Conservation (phyloP, 2,329 filamentous ascomycete species). For the Neoascochyta sp. region DNA sequence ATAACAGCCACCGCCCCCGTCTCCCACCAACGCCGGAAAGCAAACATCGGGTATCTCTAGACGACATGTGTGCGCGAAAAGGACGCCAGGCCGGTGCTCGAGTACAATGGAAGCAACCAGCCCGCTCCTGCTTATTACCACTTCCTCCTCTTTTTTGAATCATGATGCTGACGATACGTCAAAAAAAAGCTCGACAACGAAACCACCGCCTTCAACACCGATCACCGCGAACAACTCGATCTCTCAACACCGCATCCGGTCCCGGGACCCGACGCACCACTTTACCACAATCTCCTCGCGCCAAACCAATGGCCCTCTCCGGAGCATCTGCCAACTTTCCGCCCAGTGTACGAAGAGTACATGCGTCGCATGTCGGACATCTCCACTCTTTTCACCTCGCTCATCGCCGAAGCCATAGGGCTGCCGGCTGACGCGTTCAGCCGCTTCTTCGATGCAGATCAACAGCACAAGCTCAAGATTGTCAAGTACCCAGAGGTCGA, state of each 20-base stretch:
- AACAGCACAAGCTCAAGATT: conserved; percentile 86
- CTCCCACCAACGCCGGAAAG: conserved; percentile 1
- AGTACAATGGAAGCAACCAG: too few relatives aligned
- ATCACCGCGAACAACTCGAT: conserved; percentile 85
- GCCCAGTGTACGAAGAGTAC: conserved; percentile 67
- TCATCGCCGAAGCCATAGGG: conserved; percentile 80
- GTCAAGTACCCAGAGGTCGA: conserved; percentile 74
- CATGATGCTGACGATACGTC: conserved; percentile 21
- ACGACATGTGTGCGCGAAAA: conserved; percentile 4
- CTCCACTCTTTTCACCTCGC: conserved; percentile 68
- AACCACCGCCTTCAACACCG: conserved; percentile 68
- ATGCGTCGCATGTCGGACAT: conserved; percentile 71
- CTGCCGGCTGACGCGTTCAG: conserved; percentile 67
- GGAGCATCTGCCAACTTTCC: conserved; percentile 62
- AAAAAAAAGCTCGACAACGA: conserved; percentile 50
- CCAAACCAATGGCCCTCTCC: conserved; percentile 74
- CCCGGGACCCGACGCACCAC: conserved; percentile 59
- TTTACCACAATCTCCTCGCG: conserved; percentile 72
- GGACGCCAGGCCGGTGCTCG: too few relatives aligned
- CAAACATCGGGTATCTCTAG: conserved; percentile 5
- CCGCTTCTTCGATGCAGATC: conserved; percentile 68
- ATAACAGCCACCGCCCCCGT: background rate
- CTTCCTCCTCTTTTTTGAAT: conserved; percentile 7
- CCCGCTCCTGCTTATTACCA: conserved; percentile 1
- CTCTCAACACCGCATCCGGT: conserved; percentile 73